Evolutionary conservation across 2,329 filamentous ascomycete genomes (phyloP), one percentile per base, ranked within the genome.

Genomic region (Paecilomyces fulvus): DNA sequence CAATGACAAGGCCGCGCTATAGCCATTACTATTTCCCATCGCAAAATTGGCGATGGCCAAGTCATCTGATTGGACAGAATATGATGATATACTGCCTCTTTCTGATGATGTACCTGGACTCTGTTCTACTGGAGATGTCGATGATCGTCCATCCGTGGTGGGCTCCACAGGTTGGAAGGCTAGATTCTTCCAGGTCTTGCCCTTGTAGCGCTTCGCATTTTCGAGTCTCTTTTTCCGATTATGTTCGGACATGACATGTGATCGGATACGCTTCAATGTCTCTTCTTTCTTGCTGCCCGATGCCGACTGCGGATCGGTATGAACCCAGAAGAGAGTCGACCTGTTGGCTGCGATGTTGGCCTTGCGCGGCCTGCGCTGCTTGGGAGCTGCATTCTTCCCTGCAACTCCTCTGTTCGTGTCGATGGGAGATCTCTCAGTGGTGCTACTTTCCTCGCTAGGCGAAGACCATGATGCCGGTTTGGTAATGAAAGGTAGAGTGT

Each of bases 241-340:
- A 57, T 74, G 71, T 56, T 74, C 71, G 43, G 71, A 73, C 71
- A 74, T 74, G 48, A 74, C 71, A 67, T 74, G 71, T 17, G 71
- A 74, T n/a, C 71, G 70, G 52, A 74, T 74, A 33, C 71, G 68
- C 60, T 74, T 74, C 57, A 74, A 60, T 1, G 71, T 74, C 51
- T 73, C 71, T 43, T 73, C 71, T 30, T 65, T 67, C 11, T 67
- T 71, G 9, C 71, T 71, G 53, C 64, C 64, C 2, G 70, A 66
- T n/a, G 68, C 70, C 1, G 71, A 70, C 55, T 73, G 64, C 9
- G 65, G 66, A 54, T 74, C 71, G 30, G 66, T 70, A 63, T 74
- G 64, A 55, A 74, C 71, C 71, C 71, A 74, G 60, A 74, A 74
- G 52, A 74, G 55, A 10, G 71, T 70, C n/a, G 71, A 71, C 53